phyloP scores from a whole-genome alignment of 1,139 yeast species.

The Saccharomyces pastorianus region DNA sequence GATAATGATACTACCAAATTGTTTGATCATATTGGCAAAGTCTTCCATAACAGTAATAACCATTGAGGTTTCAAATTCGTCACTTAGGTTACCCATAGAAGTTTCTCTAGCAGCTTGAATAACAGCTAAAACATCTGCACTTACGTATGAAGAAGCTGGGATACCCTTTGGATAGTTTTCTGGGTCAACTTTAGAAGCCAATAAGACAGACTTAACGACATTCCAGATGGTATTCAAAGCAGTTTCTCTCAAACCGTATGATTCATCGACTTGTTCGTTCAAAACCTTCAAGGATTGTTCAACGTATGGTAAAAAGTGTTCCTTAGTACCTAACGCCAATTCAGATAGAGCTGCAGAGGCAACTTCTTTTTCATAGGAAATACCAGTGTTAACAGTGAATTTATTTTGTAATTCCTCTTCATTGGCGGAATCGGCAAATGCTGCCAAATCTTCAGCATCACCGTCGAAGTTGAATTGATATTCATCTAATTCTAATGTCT shows the following conservation, averaged over 20 bases:
- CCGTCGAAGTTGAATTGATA: conserved; percentile 42
- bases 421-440: conserved; percentile 31
- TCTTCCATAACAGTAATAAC: conserved; percentile 74
- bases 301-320: conserved; percentile 68
- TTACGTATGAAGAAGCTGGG: conserved; percentile 55
- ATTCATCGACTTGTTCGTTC: conserved; percentile 68
- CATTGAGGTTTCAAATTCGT: conserved; percentile 76
- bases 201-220: conserved; percentile 60
- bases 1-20: conserved; percentile 66
- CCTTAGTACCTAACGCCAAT: conserved; percentile 78
- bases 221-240: conserved; percentile 80
- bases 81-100: conserved; percentile 57
- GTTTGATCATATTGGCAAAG: conserved; percentile 59
- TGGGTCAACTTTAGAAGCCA: conserved; percentile 47
- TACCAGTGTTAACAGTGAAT: conserved; percentile 84
- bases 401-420: conserved; percentile 58
- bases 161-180: conserved; percentile 63
- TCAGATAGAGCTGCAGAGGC: conserved; percentile 92
- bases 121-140: conserved; percentile 49
- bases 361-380: conserved; percentile 92
- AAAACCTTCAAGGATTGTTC: conserved; percentile 62
- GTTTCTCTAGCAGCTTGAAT: conserved; percentile 59
- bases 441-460: conserved; percentile 36
- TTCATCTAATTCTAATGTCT: conserved; percentile 78
- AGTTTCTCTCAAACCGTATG: conserved; percentile 86